Percentiles rank a stretch among this genome's conserved stretches.
Evolutionary conservation across 1,139 yeast species (phyloP).

Genomic region (Debaryomyces psychrophilus): DNA sequence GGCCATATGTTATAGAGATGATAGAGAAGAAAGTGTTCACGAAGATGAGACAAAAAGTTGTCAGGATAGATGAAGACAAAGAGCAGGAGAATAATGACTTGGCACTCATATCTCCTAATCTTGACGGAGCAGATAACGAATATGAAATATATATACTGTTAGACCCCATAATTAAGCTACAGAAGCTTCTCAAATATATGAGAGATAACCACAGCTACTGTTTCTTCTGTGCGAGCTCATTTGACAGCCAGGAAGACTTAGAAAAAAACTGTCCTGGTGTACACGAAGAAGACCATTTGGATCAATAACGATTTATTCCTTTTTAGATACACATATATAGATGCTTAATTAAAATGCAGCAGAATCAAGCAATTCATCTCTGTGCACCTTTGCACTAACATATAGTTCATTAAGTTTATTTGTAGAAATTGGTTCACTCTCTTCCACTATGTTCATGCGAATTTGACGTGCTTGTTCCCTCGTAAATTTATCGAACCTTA

Average conservation of each 20-base stretch:
- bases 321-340: neutral
- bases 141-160: neutral
- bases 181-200: conserved; percentile 22
- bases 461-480: conserved; percentile 16
- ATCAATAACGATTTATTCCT: conserved; percentile 1
- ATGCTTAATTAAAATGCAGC: conserved; percentile 7
- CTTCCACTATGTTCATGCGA: conserved; percentile 18
- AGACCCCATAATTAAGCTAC: conserved; percentile 9
- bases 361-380: conserved; percentile 20
- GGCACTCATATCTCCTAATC: conserved; percentile 1
- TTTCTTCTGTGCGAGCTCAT: conserved; percentile 33
- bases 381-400: conserved; percentile 18
- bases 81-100: neutral
- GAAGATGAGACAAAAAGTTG: neutral
- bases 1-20: conserved; percentile 20
- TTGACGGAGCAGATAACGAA: neutral
- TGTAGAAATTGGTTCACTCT: conserved; percentile 23
- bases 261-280: conserved; percentile 28
- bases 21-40: neutral
- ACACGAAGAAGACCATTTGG: conserved; percentile 16
- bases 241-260: conserved; percentile 21
- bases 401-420: conserved; percentile 22
- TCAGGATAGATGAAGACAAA: neutral
- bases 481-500: conserved; percentile 24
- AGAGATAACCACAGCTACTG: conserved; percentile 30